Conservation (phyloP, 2,329 filamentous ascomycete species). For the Penicillium hordei region DNA sequence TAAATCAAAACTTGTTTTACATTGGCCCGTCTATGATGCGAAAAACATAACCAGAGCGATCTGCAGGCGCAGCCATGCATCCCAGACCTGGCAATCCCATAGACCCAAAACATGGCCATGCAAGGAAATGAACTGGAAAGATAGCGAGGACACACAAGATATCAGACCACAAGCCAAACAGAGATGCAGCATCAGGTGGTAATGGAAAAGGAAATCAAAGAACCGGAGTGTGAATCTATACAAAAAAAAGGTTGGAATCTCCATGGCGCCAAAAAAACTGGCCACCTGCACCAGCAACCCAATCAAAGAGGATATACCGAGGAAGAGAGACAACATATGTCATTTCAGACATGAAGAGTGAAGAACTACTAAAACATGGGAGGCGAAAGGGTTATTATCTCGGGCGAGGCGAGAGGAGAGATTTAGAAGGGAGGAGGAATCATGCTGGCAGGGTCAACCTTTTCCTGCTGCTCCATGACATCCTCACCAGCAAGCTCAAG, state of each 20-base stretch:
- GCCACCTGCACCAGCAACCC: conserved; percentile 36
- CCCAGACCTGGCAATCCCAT: conserved; percentile 21
- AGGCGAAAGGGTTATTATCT: conserved; percentile 34
- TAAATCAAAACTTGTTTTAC: conserved; percentile 35
- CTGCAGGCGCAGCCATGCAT: conserved; percentile 31
- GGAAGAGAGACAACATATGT: conserved; percentile 33
- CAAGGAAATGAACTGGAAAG: conserved; percentile 26
- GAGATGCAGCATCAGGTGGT: conserved; percentile 27
- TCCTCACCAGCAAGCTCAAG: conserved; percentile 84
- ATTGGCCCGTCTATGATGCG: conserved; percentile 43
- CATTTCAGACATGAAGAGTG: conserved; percentile 35
- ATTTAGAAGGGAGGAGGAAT: conserved; percentile 53
- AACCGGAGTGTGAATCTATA: conserved; percentile 40
- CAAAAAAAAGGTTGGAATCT: conserved; percentile 34
- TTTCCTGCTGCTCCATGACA: conserved; percentile 79
- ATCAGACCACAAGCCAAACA: conserved; percentile 21
- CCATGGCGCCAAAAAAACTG: conserved; percentile 42
- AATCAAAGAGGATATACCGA: conserved; percentile 34
- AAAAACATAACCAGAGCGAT: conserved; percentile 34
- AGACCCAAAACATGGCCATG: conserved; percentile 27
- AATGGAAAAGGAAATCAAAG: conserved; percentile 27
- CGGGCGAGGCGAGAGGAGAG: conserved; percentile 13
- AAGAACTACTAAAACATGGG: conserved; percentile 49
- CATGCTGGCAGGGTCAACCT: conserved; percentile 44
- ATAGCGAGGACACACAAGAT: conserved; percentile 13